A percentile compares a stretch with the other conserved stretches of the same genome.
These are phyloP conservation scores for Garcia nutans DNA, from an alignment of 345 rosid genomes.

Conservation along the genomic window DNA sequence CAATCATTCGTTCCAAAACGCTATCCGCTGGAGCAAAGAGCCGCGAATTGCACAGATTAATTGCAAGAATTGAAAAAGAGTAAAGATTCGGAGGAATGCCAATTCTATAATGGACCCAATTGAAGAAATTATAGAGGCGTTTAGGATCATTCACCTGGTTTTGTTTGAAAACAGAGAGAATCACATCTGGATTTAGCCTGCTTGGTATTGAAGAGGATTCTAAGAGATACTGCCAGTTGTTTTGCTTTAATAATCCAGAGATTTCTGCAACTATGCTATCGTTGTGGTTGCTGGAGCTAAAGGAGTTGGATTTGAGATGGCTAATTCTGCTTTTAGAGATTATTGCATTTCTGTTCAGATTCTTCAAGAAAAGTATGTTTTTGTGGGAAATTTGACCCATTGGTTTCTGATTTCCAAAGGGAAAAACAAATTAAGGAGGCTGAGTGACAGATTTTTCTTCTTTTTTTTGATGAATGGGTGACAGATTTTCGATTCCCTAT, in stretches of 20 bases:
- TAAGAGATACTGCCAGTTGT: slow-evolving; percentile 51
- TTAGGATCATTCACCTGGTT: slow-evolving; percentile 47
- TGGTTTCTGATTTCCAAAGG: background rate
- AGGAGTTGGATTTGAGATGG: slow-evolving; percentile 24
- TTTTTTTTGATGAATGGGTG: too few relatives aligned
- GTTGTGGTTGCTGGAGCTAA: slow-evolving; percentile 5
- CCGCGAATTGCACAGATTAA: slow-evolving; percentile 47
- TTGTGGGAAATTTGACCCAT: slow-evolving; percentile 13
- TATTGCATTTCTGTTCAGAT: background rate
- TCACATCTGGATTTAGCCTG: slow-evolving; percentile 56
- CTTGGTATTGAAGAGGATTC: slow-evolving; percentile 34
- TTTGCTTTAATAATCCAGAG: slow-evolving; percentile 39
- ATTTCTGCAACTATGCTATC: slow-evolving; percentile 39
- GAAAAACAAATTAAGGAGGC: background rate
- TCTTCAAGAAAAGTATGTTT: slow-evolving; percentile 9
- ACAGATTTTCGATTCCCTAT: background rate
- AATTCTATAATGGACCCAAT: slow-evolving; percentile 45
- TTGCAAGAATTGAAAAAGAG: slow-evolving; percentile 56
- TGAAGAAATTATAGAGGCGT: slow-evolving; percentile 61
- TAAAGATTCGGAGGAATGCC: slow-evolving; percentile 41
- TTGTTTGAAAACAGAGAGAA: slow-evolving; percentile 53
- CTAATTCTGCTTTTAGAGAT: background rate
- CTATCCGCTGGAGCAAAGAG: slow-evolving; percentile 39
- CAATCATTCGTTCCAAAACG: slow-evolving; percentile 48
- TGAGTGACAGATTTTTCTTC: background rate